Conservation (phyloP, 352 stramenopile species). For the Hyaloperonospora brassicae region DNA sequence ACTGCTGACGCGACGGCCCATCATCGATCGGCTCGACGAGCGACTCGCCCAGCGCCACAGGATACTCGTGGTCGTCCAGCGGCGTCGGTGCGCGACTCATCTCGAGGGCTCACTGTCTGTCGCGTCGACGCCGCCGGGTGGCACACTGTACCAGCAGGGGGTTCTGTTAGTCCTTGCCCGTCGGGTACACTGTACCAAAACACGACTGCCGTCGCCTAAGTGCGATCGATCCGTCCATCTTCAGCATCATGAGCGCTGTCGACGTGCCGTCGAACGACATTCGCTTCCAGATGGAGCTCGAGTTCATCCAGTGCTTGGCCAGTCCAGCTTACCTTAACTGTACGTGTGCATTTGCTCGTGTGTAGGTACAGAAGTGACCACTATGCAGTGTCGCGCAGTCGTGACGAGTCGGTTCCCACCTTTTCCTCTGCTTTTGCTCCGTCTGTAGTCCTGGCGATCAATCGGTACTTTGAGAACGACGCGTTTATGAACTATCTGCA, state of each 20-base stretch:
- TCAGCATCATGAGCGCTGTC: slow-evolving; percentile 9
- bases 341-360: slow-evolving; percentile 33
- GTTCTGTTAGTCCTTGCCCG: too few relatives aligned
- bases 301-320: slow-evolving; percentile 89
- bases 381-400: not conserved
- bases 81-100: slow-evolving; percentile 1
- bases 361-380: too few relatives aligned
- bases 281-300: slow-evolving; percentile 89
- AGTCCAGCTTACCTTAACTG: slow-evolving; percentile 87
- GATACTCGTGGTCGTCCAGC: slow-evolving; percentile 48
- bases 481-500: slow-evolving; percentile 87
- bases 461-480: slow-evolving; percentile 87
- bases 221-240: too few relatives aligned
- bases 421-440: not conserved
- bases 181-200: too few relatives aligned
- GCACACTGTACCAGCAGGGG: too few relatives aligned
- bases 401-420: not conserved
- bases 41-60: slow-evolving; percentile 44
- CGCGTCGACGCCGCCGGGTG: too few relatives aligned
- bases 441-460: slow-evolving; percentile 75
- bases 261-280: slow-evolving; percentile 84
- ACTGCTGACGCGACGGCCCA: slow-evolving; percentile 9
- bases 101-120: too few relatives aligned
- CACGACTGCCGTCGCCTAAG: too few relatives aligned
- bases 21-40: slow-evolving; percentile 15